phyloP scores from a whole-genome alignment of 140 eudicot genomes.

The Senecio squalidus region DNA sequence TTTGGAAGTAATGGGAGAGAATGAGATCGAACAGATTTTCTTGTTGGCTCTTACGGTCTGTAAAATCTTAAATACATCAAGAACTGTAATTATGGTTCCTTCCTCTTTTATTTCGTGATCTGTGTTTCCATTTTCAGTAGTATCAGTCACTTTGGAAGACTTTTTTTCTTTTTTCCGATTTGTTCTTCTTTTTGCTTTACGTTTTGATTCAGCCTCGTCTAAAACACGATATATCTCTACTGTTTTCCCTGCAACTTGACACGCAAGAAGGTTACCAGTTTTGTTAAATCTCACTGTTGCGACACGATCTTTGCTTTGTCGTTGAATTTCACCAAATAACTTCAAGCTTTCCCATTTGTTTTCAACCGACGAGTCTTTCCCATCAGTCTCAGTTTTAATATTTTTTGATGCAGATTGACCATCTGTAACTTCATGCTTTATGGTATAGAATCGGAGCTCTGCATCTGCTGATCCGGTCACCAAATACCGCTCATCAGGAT shows the following conservation, averaged over 20 bases:
- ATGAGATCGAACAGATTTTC: slow-evolving; percentile 78
- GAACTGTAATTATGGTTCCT: slow-evolving; percentile 43
- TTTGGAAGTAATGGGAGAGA: slow-evolving; percentile 66
- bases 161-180: slow-evolving; percentile 79
- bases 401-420: slow-evolving; percentile 19
- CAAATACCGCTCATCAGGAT: slow-evolving; percentile 67
- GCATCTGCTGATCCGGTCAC: slow-evolving; percentile 91
- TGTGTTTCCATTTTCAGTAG: slow-evolving; percentile 38
- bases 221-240: slow-evolving; percentile 90
- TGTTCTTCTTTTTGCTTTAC: slow-evolving; percentile 87
- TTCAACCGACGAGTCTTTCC: slow-evolving; percentile 23
- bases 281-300: slow-evolving; percentile 72
- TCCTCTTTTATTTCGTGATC: slow-evolving; percentile 35
- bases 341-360: slow-evolving; percentile 89
- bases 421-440: slow-evolving; percentile 48
- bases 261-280: slow-evolving; percentile 74
- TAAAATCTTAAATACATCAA: slow-evolving; percentile 77
- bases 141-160: slow-evolving; percentile 43
- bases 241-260: slow-evolving; percentile 87
- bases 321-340: slow-evolving; percentile 81
- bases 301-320: slow-evolving; percentile 85
- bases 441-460: slow-evolving; percentile 72
- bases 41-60: slow-evolving; percentile 73
- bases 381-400: slow-evolving; percentile 21
- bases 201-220: slow-evolving; percentile 82